Evolutionary conservation across 2,329 filamentous ascomycete species (phyloP).

Genomic region (Parastagonospora nodorum): DNA sequence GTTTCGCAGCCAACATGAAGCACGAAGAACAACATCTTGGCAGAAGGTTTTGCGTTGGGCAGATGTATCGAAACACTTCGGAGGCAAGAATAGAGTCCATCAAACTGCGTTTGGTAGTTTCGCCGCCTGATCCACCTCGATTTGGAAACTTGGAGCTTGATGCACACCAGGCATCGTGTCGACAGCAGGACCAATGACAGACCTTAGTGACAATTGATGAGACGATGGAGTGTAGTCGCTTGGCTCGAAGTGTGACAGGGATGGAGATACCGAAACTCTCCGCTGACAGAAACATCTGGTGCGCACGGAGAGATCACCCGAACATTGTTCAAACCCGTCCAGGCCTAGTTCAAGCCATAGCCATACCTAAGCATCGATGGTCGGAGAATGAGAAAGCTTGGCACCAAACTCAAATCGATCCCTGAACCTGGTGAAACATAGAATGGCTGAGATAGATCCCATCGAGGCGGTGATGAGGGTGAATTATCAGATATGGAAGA

Average conservation of each 20-base stretch:
- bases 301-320: not conserved
- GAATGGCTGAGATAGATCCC: constrained; percentile 18
- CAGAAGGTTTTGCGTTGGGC: constrained; percentile 9
- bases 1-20: constrained; percentile 22
- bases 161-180: constrained; percentile 6
- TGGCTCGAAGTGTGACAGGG: not conserved
- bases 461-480: constrained; percentile 2
- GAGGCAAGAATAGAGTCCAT: constrained; percentile 26
- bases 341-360: constrained; percentile 6
- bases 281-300: constrained; percentile 1
- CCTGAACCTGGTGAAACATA: constrained; percentile 26
- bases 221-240: constrained; percentile 14
- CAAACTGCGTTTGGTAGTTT: constrained; percentile 24
- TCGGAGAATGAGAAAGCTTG: constrained; percentile 29
- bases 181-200: constrained; percentile 8
- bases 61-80: constrained; percentile 28
- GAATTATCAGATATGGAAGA: no score
- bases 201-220: constrained; percentile 9
- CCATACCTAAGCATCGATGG: constrained; percentile 26
- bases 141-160: not conserved
- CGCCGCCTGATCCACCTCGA: constrained; percentile 3
- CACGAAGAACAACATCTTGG: constrained; percentile 13
- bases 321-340: not conserved
- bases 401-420: constrained; percentile 23
- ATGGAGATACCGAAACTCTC: constrained; percentile 4